phyloP scores from a whole-genome alignment of 2,329 filamentous ascomycete species.

The Fusarium metavorans region DNA sequence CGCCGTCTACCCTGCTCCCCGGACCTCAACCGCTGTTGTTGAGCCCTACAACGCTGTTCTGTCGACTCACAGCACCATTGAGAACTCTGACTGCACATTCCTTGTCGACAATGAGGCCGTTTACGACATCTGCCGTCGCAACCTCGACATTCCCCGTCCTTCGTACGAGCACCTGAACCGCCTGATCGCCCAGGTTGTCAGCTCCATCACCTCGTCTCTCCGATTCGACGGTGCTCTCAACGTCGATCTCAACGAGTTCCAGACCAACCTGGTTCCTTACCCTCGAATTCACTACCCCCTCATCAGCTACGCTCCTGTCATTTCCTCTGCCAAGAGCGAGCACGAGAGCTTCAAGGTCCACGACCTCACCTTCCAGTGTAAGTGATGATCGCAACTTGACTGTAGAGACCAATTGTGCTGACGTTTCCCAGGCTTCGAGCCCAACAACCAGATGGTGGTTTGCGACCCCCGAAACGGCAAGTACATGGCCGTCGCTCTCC shows the following conservation, averaged over 20 bases:
- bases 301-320: conserved; percentile 78
- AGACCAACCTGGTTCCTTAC: conserved; percentile 81
- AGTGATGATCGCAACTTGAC: conserved; percentile 43
- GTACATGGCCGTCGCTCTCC: conserved; percentile 80
- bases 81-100: conserved; percentile 85
- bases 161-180: conserved; percentile 80
- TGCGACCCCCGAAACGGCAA: conserved; percentile 81
- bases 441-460: conserved; percentile 84
- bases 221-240: conserved; percentile 80
- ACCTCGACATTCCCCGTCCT: conserved; percentile 76
- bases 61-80: conserved; percentile 80
- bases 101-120: conserved; percentile 81
- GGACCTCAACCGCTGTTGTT: conserved; percentile 77
- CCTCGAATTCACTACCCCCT: conserved; percentile 81
- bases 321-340: conserved; percentile 79
- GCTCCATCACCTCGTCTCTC: conserved; percentile 78
- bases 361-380: conserved; percentile 81
- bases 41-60: conserved; percentile 82
- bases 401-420: conserved; percentile 33
- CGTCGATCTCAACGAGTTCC: conserved; percentile 82
- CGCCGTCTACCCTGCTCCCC: conserved; percentile 77
- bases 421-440: conserved; percentile 72
- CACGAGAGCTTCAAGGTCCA: conserved; percentile 91
- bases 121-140: conserved; percentile 80
- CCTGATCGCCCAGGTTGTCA: conserved; percentile 79